Conservation (phyloP, 163 green algal genomes). For the Coccomyxa subellipsoidea region DNA sequence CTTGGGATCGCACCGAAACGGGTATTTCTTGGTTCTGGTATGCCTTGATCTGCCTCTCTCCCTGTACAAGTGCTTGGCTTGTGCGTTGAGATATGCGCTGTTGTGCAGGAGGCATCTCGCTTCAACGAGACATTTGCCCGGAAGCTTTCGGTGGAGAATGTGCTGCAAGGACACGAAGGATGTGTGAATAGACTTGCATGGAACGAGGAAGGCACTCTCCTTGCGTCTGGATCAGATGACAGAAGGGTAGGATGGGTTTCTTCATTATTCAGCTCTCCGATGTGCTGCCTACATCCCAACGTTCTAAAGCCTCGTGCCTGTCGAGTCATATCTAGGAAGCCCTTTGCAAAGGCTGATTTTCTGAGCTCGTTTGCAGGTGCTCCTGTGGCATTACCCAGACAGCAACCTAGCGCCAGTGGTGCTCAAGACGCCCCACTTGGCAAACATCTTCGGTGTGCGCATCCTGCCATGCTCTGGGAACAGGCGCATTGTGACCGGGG, state of each 20-base stretch:
- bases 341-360: not conserved
- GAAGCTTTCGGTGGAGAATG: conserved; percentile 12
- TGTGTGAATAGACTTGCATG: conserved; percentile 84
- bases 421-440: conserved; percentile 68
- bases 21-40: not conserved
- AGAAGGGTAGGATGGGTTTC: conserved; percentile 5
- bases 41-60: not conserved
- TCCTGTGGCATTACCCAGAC: conserved; percentile 74
- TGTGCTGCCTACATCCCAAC: too few relatives aligned
- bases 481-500: conserved; percentile 47
- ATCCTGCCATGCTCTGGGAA: conserved; percentile 71
- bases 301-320: not conserved
- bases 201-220: conserved; percentile 69
- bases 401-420: conserved; percentile 39
- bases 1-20: not conserved
- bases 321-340: not conserved
- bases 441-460: conserved; percentile 85
- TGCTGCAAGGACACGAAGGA: conserved; percentile 24
- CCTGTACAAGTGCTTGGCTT: not conserved
- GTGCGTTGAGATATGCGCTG: not conserved
- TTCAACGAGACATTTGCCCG: conserved; percentile 15
- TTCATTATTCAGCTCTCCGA: too few relatives aligned
- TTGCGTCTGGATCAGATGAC: conserved; percentile 81
- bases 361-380: conserved; percentile 36
- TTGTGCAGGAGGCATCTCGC: not conserved